phyloP scores from a whole-genome alignment of 2,329 filamentous ascomycete species.

The Aspergillus nomiae region DNA sequence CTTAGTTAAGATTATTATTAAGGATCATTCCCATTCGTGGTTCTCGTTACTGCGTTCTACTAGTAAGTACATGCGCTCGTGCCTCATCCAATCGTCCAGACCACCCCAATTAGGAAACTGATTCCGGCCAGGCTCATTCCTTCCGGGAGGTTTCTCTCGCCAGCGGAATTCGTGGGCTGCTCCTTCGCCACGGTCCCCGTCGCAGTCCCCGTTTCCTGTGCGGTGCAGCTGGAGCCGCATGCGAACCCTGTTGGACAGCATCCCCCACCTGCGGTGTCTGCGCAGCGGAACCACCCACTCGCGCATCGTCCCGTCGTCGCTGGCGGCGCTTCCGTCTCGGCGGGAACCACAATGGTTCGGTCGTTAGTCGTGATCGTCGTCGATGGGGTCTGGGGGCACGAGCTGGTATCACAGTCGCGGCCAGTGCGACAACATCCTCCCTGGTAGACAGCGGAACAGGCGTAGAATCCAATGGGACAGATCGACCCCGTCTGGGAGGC shows the following conservation, averaged over 20 bases:
- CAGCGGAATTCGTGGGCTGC: conserved; percentile 26
- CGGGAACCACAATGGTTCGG: conserved; percentile 69
- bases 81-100: conserved; percentile 4
- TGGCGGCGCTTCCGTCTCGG: conserved; percentile 43
- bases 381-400: conserved; percentile 70
- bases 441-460: conserved; percentile 76
- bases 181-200: conserved; percentile 55
- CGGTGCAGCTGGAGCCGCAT: conserved; percentile 75
- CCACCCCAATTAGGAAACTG: conserved; percentile 12
- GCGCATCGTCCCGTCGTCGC: conserved; percentile 61
- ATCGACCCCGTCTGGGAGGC: conserved; percentile 46
- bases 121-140: conserved; percentile 9
- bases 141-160: conserved; percentile 8
- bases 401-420: conserved; percentile 77
- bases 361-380: conserved; percentile 67
- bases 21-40: not conserved
- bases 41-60: not conserved
- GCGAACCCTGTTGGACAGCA: conserved; percentile 80
- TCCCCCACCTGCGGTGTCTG: conserved; percentile 66
- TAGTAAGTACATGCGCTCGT: not conserved
- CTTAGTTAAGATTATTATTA: not conserved
- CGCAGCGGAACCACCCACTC: conserved; percentile 75
- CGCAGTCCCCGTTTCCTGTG: conserved; percentile 51
- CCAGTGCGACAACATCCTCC: conserved; percentile 89
- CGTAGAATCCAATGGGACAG: conserved; percentile 91